Conservation (phyloP, 768 basidiomycete genomes). For the Boletellus ananiceps region DNA sequence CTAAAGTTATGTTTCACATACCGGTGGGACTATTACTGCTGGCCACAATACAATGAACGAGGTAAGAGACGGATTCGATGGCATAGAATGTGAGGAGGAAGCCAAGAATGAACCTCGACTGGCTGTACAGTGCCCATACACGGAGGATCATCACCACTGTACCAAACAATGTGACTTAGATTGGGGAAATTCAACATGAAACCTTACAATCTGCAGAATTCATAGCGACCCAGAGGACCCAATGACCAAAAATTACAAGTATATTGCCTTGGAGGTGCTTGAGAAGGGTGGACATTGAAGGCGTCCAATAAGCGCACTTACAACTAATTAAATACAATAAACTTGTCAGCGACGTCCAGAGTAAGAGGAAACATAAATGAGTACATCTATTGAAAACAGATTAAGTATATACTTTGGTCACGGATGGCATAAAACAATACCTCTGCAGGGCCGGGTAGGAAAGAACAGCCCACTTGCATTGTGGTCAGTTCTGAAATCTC, state of each 20-base stretch:
- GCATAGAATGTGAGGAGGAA: neutral
- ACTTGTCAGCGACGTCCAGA: neutral
- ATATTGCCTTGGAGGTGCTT: neutral
- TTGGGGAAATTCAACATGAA: no score
- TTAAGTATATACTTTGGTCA: no score
- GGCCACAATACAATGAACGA: neutral
- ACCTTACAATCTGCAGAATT: neutral
- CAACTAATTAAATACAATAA: neutral
- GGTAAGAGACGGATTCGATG: neutral
- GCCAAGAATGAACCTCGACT: neutral
- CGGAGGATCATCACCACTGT: neutral
- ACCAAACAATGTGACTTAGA: neutral
- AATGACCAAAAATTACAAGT: neutral
- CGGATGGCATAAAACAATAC: neutral
- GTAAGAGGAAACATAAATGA: no score
- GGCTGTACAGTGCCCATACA: neutral
- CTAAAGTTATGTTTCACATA: neutral
- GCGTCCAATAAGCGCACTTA: neutral
- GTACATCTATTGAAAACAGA: neutral
- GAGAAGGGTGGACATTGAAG: neutral
- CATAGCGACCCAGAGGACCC: neutral
- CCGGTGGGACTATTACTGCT: neutral
- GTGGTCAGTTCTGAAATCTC: neutral
- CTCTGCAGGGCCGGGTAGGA: neutral
- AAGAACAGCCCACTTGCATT: neutral